Base-by-base conservation (phyloP, 1,139 yeast genomes). In the Lodderomyces oxycetoniae region DNA sequence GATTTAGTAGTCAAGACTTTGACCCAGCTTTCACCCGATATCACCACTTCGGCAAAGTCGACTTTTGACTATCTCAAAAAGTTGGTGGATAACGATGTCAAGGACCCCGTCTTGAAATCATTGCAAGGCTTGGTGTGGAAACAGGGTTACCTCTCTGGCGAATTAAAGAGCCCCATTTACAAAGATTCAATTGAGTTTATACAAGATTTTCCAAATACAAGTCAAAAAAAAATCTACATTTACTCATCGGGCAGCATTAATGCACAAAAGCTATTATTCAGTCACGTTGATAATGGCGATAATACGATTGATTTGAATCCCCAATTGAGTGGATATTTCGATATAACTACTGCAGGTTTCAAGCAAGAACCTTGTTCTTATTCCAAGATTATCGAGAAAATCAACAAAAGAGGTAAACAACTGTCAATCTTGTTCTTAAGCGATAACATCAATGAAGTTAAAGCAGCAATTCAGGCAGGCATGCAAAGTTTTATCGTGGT, bases 161-260 rank as follows among this genome's bases (percentile, higher is more conserved):
- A 76, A 41, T 68, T 89, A 42, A 67, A 65, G 47, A 93, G 95
- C 0, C 95, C 96, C 1, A 52, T 89, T 2, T 89, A 77, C 50
- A 49, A 51, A 0, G 97, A 89, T 55, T 91, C 94, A 1, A 68
- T 85, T 36, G 60, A 63, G 1, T 71, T 74, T 33, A 74, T 88
- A 36, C 48, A 63, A 35, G 37, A 48, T 2, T 67, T 72, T 63
- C 39, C 55, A 1, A 29, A 14, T 2, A 33, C 34, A 4, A 12
- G 33, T 2, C 31, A 40, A 5, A 45, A 44, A 7, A 59, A 61
- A 5, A 63, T 86, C 0, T 85, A 70, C 52, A 87, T 89, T 13
- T 89, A 89, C 57, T 87, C 96, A 0, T 84, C 95, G n/a, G 97
- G 97, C 1, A 81, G 93, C 33, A 77, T 89, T 22, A 73, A 77